Conservation (phyloP, 2,329 filamentous ascomycete genomes). For the Phaeoacremonium minimum region DNA sequence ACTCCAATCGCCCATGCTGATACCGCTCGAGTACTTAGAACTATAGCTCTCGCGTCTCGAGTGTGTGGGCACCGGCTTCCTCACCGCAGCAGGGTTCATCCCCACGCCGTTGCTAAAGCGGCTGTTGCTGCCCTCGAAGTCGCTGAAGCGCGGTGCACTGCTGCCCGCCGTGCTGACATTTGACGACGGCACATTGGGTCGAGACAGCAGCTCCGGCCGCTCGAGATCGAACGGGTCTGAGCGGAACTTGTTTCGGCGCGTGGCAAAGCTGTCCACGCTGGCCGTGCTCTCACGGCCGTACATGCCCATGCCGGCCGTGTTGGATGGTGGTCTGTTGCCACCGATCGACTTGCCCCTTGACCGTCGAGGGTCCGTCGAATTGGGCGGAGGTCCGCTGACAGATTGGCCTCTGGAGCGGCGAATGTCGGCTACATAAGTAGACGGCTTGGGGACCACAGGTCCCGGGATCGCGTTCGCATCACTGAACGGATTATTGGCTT, state of each 20-base stretch:
- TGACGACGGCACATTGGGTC: constrained; percentile 21
- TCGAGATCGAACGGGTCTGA: constrained; percentile 66
- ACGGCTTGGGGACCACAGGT: constrained; percentile 19
- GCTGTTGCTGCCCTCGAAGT: constrained; percentile 12
- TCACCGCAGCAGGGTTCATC: too few species aligned
- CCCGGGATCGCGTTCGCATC: constrained; percentile 39
- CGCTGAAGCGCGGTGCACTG: constrained; percentile 6
- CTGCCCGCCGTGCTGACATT: constrained; percentile 19
- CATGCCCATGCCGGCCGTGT: neutral
- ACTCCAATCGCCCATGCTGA: constrained; percentile 43
- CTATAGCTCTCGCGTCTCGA: constrained; percentile 31
- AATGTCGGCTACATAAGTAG: constrained; percentile 41
- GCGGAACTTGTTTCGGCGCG: constrained; percentile 51
- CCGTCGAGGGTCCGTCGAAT: too few species aligned
- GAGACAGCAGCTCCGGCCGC: constrained; percentile 37
- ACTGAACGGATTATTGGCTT: constrained; percentile 39
- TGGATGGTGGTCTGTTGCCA: constrained; percentile 9
- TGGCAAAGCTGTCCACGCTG: constrained; percentile 38
- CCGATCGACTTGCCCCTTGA: constrained; percentile 10
- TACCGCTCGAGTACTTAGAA: constrained; percentile 46
- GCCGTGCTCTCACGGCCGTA: constrained; percentile 35
- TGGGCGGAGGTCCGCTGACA: too few species aligned
- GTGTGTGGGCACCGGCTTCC: constrained; percentile 25
- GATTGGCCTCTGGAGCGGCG: constrained; percentile 46
- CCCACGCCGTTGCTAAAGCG: constrained; percentile 9